A percentile compares a stretch with the other conserved stretches of the same genome.
Evolutionary conservation across 2,329 filamentous ascomycete genomes (phyloP).

Genomic region (Xylariaceae sp.): DNA sequence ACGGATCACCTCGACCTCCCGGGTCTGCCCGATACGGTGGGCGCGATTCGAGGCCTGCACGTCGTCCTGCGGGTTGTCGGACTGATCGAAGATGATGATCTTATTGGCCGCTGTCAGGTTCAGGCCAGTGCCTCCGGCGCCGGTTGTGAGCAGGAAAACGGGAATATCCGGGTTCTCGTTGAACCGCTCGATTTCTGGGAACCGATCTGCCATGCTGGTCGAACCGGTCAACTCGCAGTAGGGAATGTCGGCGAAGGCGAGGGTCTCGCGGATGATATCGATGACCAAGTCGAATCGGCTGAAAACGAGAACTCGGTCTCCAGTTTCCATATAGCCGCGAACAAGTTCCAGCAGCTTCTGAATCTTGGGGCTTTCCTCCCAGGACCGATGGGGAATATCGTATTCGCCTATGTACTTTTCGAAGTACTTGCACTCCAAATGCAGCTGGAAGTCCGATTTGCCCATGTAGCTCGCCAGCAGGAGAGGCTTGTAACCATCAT

Average conservation of each 20-base stretch:
- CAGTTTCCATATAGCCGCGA: slow-evolving; percentile 65
- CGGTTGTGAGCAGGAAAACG: slow-evolving; percentile 89
- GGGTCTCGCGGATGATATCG: slow-evolving; percentile 79
- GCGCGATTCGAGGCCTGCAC: slow-evolving; percentile 97
- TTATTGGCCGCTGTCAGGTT: slow-evolving; percentile 95
- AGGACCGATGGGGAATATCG: slow-evolving; percentile 49
- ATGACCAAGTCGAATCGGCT: slow-evolving; percentile 90
- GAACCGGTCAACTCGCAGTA: slow-evolving; percentile 84
- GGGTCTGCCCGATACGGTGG: slow-evolving; percentile 86
- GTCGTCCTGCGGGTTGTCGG: slow-evolving; percentile 97
- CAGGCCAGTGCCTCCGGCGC: slow-evolving; percentile 93
- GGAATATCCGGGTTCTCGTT: slow-evolving; percentile 69
- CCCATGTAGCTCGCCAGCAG: slow-evolving; percentile 51
- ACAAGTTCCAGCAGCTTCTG: slow-evolving; percentile 71
- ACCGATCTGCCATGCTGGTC: slow-evolving; percentile 76
- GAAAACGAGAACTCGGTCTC: slow-evolving; percentile 85
- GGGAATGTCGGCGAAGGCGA: slow-evolving; percentile 65
- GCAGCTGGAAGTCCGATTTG: slow-evolving; percentile 61
- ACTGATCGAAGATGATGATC: slow-evolving; percentile 93
- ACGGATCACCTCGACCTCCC: slow-evolving; percentile 84
- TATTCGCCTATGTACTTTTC: slow-evolving; percentile 46
- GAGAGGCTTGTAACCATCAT: slow-evolving; percentile 47
- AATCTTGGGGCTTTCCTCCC: slow-evolving; percentile 75
- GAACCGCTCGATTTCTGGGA: slow-evolving; percentile 84
- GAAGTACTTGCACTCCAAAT: slow-evolving; percentile 60